These are phyloP conservation scores for Eucalyptus marginata DNA, from an alignment of 345 rosid genomes.

Conservation along the genomic window DNA sequence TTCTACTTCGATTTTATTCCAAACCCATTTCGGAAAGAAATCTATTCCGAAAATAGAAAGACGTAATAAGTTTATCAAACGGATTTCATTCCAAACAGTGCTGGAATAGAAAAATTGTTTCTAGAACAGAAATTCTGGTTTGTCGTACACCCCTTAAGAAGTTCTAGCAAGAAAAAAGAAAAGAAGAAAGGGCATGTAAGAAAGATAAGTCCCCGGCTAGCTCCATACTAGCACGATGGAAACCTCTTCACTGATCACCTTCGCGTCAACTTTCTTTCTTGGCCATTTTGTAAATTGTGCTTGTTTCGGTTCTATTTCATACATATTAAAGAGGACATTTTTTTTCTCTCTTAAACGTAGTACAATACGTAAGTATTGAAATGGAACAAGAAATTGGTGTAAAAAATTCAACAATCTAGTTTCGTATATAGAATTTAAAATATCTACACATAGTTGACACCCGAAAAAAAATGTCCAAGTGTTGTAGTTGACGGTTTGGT, in stretches of 20 bases:
- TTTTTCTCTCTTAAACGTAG: not conserved
- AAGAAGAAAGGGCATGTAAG: not conserved
- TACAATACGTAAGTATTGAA: not conserved
- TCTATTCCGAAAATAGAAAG: no score
- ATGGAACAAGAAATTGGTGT: not conserved
- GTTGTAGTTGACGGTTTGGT: not conserved
- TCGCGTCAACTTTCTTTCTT: not conserved
- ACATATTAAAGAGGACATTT: not conserved
- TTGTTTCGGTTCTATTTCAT: not conserved
- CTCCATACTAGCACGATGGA: not conserved
- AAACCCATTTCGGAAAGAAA: no score
- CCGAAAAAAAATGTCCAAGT: rapidly evolving
- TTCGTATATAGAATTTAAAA: not conserved
- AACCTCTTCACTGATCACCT: not conserved
- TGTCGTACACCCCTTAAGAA: no score
- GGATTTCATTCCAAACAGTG: no score
- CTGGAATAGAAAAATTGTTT: no score
- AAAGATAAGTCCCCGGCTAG: not conserved
- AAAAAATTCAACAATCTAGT: not conserved
- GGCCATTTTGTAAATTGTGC: not conserved
- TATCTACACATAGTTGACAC: not conserved
- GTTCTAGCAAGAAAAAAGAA: not conserved
- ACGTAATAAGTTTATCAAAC: no score
- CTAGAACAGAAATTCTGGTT: no score
- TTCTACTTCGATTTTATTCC: no score